phyloP scores from a whole-genome alignment of 2,329 filamentous ascomycete species.

The Zasmidium cellare region DNA sequence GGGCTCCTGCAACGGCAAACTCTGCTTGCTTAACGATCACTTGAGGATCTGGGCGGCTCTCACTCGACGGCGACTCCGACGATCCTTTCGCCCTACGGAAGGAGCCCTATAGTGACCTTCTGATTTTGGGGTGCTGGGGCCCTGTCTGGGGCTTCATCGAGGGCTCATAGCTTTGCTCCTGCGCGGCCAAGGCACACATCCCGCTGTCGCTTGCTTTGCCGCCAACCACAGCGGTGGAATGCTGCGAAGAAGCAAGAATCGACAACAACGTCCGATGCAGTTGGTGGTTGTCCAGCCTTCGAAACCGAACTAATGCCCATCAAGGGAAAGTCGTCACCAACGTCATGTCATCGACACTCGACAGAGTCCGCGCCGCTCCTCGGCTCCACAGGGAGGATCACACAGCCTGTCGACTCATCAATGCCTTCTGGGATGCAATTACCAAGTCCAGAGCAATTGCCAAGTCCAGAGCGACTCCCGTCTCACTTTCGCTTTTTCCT shows the following conservation, averaged over 20 bases:
- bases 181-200: too few relatives aligned
- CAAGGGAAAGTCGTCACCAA: not conserved
- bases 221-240: not conserved
- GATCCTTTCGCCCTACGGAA: not conserved
- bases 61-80: not conserved
- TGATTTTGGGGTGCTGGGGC: too few relatives aligned
- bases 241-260: not conserved
- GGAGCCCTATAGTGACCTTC: not conserved
- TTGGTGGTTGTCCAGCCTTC: not conserved
- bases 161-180: too few relatives aligned
- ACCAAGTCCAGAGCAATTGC: not conserved
- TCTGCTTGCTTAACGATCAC: not conserved
- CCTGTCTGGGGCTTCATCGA: too few relatives aligned
- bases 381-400: not conserved
- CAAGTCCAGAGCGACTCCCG: not conserved
- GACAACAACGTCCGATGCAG: not conserved
- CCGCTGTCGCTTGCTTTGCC: not conserved
- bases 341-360: not conserved
- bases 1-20: not conserved
- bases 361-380: not conserved
- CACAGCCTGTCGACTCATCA: too few relatives aligned
- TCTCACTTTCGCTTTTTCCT: not conserved
- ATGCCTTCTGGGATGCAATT: not conserved
- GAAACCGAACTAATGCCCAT: too few relatives aligned
- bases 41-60: not conserved